phyloP scores from a whole-genome alignment of 2,329 filamentous ascomycete genomes.

The Epichloe bromicola region DNA sequence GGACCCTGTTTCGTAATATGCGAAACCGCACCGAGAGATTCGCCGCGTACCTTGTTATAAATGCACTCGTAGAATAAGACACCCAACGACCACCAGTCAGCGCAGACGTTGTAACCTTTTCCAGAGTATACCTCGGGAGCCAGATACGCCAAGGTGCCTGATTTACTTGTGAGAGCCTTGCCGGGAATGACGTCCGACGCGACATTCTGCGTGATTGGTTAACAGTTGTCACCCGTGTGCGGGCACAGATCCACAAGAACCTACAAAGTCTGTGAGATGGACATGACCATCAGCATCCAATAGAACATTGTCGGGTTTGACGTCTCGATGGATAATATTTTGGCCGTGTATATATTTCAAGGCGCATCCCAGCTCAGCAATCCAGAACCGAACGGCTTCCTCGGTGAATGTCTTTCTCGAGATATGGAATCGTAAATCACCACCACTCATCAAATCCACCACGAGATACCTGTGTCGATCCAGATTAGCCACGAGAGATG shows the following conservation, averaged over 20 bases:
- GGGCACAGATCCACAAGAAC: conserved; percentile 19
- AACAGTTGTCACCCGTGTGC: conserved; percentile 6
- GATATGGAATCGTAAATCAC: conserved; percentile 93
- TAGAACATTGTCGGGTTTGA: conserved; percentile 86
- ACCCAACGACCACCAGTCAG: conserved; percentile 97
- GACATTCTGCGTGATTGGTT: conserved; percentile 61
- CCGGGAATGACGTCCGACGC: conserved; percentile 82
- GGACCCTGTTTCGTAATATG: not conserved
- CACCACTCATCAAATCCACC: conserved; percentile 95
- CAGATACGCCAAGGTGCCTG: conserved; percentile 87
- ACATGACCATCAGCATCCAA: conserved; percentile 85
- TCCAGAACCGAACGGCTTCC: conserved; percentile 94
- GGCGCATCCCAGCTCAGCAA: conserved; percentile 85
- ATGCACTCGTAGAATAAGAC: conserved; percentile 99
- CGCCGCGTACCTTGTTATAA: conserved; percentile 71
- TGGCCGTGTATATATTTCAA: conserved; percentile 75
- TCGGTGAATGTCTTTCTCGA: conserved; percentile 96
- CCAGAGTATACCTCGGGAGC: conserved; percentile 92
- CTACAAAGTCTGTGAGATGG: conserved; percentile 92
- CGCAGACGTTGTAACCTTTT: conserved; percentile 75
- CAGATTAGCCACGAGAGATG: not conserved
- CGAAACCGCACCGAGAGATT: not conserved
- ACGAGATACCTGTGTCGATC: conserved; percentile 68
- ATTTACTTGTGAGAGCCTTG: conserved; percentile 83
- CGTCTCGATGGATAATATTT: conserved; percentile 79